Evolutionary conservation across 1,139 yeast species (phyloP).

Genomic region (Fermentozyma sake): DNA sequence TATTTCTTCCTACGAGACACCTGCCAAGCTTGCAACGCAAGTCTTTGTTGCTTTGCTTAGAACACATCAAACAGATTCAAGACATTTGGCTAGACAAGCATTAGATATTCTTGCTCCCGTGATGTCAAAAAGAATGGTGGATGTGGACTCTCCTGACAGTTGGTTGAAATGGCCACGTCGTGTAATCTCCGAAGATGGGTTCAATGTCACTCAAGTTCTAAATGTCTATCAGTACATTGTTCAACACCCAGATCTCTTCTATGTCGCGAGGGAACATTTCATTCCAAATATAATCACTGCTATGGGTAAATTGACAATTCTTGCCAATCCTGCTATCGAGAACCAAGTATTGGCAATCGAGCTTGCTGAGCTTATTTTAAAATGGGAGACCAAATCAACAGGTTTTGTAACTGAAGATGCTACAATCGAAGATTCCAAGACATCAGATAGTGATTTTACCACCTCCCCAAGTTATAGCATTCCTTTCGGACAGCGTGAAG

Average conservation of each 20-base stretch:
- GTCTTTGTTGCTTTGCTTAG: constrained; percentile 86
- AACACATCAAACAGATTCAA: constrained; percentile 82
- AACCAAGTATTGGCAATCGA: constrained; percentile 86
- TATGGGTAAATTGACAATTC: constrained; percentile 84
- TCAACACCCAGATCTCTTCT: constrained; percentile 80
- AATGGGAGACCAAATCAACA: constrained; percentile 70
- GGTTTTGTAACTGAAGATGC: constrained; percentile 10
- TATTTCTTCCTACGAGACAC: constrained; percentile 85
- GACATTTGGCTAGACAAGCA: constrained; percentile 81
- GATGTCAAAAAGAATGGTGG: constrained; percentile 63
- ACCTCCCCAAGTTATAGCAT: constrained; percentile 49
- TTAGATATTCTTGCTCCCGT: constrained; percentile 88
- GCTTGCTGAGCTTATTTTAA: constrained; percentile 74
- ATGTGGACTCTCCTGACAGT: constrained; percentile 53
- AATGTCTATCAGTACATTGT: constrained; percentile 89
- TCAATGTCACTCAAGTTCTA: constrained; percentile 74
- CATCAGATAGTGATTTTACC: constrained; percentile 25
- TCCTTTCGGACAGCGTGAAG: constrained; percentile 81
- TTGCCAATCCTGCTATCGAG: constrained; percentile 76
- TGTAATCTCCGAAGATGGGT: constrained; percentile 86
- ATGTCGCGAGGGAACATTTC: constrained; percentile 82
- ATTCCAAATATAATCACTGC: constrained; percentile 89
- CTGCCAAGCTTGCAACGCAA: constrained; percentile 83
- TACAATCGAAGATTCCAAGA: constrained; percentile 11
- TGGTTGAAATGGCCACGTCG: constrained; percentile 98